Base-by-base conservation (phyloP, 805 yeast genomes). In the Wickerhamiella sergipiensis region DNA sequence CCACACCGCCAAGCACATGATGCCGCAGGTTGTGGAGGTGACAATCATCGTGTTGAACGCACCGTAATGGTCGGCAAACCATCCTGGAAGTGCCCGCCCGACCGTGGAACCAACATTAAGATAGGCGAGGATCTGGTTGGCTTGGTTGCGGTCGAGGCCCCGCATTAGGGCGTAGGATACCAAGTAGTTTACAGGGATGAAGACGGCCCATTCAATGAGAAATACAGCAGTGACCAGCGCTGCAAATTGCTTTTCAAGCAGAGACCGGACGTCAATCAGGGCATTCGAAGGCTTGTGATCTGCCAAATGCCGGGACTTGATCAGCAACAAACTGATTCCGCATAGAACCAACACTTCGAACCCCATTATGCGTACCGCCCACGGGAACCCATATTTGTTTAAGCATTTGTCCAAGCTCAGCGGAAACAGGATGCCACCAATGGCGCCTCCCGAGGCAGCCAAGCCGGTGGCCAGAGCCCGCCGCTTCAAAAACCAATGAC, bases 361-460 rank as follows among this genome's bases (percentile, higher is more conserved):
- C 0, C 70, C 74, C 45, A 81, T 61, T 6, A 75, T 69, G 33
- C 86, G 65, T 53, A 79, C 71, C 1, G 84, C 71, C 83, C 85
- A 80, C 1, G 67, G 72, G 60, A 71, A 82, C 1, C 87, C 86
- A 15, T 76, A 62, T 13, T 61, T 59, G 1, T 66, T 60, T 54
- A 75, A 74, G 48, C 78, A 60, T 12, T 68, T 60, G 51, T 74
- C 66, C 52, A 80, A 63, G 61, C 77, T 64, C 39, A 80, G 63
- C 1, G 87, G 85, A 60, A 78, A 75, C 5, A 79, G 59, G 10
- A 80, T 69, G 3, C 87, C 88, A 1, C 86, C 87, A 6, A 79
- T 63, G 3, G 83, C 77, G 1, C 85, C 85, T 2, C 86, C 87
- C 9, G 78, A 65, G 50, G 81, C 77, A 3, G 82, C 81, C 2